Base-by-base conservation (phyloP, 2,329 filamentous ascomycete genomes). In the Hypomyces perniciosus region DNA sequence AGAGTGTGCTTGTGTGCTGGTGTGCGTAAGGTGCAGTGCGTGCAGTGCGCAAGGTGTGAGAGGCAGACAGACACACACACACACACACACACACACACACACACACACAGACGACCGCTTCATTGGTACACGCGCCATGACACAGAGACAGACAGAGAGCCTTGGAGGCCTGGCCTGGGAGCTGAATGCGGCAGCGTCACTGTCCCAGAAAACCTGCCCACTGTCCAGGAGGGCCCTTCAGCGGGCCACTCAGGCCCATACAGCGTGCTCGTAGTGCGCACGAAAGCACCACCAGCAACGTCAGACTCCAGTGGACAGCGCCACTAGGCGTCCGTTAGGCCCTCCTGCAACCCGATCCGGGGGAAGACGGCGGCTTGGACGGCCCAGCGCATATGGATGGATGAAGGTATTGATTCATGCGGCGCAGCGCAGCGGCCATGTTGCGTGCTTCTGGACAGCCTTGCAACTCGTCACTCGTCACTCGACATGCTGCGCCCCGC, bases 41-140 rank as follows among this genome's bases (percentile, higher is more conserved):
- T 20, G 20, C 20, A 2, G 20, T 20, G 20, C 3, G 20, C 20
- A 20, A 20, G 20, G 20, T 20, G 50, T 48, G 43, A 52, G 44
- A 46, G 50, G 30, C 37, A 51, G 41, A n/a, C 35, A 42, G 44
- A 38, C 20, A 20, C 20, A 20, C 20, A 20, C 20, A 20, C 20
- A 20, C 20, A 20, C 20, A 20, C 20, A 20, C 20, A 20, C 20
- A 20, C 20, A 20, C 20, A 20, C 20, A 20, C 20, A 20, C 20
- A 20, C 3, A 20, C 20, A 20, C 20, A 20, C 44, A 33, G 45
- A 28, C 48, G 50, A 52, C 44, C 44, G 50, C 44, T 52, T 46
- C 46, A 46, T 33, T 51, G 49, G 49, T 39, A 37, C n/a, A 43
- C 44, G 49, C 50, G 45, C 49, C 46, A 41, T 52, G 51, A 46